Evolutionary conservation across 73 alveolate species (phyloP), one percentile per base, ranked within the genome.

Genomic region (Paramecium bursaria): DNA sequence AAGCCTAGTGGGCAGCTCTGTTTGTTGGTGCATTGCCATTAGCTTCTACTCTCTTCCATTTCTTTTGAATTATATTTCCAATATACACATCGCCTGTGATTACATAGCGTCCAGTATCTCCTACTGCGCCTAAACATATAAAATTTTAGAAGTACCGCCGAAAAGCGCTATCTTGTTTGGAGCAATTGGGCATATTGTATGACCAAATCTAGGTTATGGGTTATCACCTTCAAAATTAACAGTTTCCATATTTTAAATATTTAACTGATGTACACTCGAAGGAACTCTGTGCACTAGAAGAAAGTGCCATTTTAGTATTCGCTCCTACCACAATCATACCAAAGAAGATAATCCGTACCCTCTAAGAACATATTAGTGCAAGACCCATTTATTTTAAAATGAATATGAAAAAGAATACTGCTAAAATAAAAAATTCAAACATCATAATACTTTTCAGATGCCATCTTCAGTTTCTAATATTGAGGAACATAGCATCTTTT

Each of bases 61-160:
- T 82, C 90, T 75, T 61, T 1, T 90, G 48, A 11, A 55, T 87
- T 50, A 92, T 44, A 67, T 93, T 96, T 31, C 96, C 90, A 49
- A 90, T 86, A 86, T 91, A 97, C 14, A 99, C 97, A 88, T 98
- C 99, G 11, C 99, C 99, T 11, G 99, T 98, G 50, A 98, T 98
- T 86, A 97, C 91, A 91, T 95, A 98, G 76, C 93, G 92, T 35
- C 99, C 99, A 52, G 98, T 96, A 75, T 93, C 97, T 2, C 97
- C 95, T 2, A 97, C 93, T 13, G 98, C 98, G 4, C 97, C 97
- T 35, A 33, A 5, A 67, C 10, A 0, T 48, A 25, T 0, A 6
- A 33, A 21, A 30, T 11, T 13, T 23, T 6, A 15, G 22, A n/a
- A n/a, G 3, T 67, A 79, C 88, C 88, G 10, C 98, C 98, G 47